Conservation (phyloP, 2,329 filamentous ascomycete genomes). For the Aspergillus awamori region DNA sequence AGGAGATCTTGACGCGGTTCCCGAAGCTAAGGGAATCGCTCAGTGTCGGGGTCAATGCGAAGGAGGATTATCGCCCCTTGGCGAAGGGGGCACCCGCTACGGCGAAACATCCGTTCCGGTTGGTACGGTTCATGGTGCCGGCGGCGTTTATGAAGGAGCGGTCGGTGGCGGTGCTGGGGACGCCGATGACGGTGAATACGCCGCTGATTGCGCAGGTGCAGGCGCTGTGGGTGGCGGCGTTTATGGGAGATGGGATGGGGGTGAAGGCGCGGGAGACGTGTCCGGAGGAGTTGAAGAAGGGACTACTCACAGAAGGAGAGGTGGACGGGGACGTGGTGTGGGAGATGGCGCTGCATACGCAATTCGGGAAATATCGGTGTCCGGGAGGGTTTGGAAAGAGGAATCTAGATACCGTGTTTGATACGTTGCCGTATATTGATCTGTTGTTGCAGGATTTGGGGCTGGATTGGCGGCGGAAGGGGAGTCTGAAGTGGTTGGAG, state of each 20-base stretch:
- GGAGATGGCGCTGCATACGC: slow-evolving; percentile 65
- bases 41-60: not conserved
- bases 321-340: slow-evolving; percentile 43
- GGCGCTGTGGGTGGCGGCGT: slow-evolving; percentile 67
- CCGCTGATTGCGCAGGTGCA: slow-evolving; percentile 50
- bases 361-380: slow-evolving; percentile 72
- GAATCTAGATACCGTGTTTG: slow-evolving; percentile 70
- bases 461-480: slow-evolving; percentile 51
- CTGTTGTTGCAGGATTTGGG: slow-evolving; percentile 68
- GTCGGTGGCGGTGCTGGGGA: slow-evolving; percentile 54
- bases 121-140: slow-evolving; percentile 53
- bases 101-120: slow-evolving; percentile 51
- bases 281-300: slow-evolving; percentile 14
- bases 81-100: slow-evolving; percentile 37
- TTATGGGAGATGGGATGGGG: slow-evolving; percentile 58
- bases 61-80: slow-evolving; percentile 30
- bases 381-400: slow-evolving; percentile 59
- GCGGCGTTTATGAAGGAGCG: slow-evolving; percentile 44
- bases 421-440: slow-evolving; percentile 74
- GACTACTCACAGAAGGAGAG: not conserved
- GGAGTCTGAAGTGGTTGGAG: slow-evolving; percentile 35
- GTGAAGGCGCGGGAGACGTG: slow-evolving; percentile 30
- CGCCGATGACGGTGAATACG: slow-evolving; percentile 52
- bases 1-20: slow-evolving; percentile 55
- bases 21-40: slow-evolving; percentile 54